These are phyloP conservation scores for Pythium aquatile DNA, from an alignment of 352 stramenopile genomes.

Conservation along the genomic window DNA sequence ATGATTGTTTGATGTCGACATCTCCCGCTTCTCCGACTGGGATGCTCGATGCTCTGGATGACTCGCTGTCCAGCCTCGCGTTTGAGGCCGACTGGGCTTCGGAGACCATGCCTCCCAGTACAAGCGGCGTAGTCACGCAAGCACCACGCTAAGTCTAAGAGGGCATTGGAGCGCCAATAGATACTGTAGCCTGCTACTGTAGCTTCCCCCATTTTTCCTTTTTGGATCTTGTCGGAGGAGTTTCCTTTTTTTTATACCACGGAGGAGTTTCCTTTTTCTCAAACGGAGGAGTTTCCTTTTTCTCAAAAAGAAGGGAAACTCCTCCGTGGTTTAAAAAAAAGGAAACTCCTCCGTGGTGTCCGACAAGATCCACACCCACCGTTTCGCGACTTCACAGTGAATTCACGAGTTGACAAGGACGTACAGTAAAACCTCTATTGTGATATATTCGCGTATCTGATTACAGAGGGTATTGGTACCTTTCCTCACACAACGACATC, in stretches of 20 bases:
- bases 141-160: background rate
- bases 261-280: too few relatives aligned
- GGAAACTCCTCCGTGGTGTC: background rate
- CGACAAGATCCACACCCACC: background rate
- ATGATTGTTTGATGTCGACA: conserved; percentile 13
- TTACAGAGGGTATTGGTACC: background rate
- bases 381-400: background rate
- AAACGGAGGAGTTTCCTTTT: too few relatives aligned
- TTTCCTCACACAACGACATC: background rate
- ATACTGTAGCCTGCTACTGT: background rate
- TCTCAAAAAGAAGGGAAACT: too few relatives aligned
- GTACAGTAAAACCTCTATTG: background rate
- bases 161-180: background rate
- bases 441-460: background rate
- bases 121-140: background rate
- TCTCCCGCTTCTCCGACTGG: conserved; percentile 19
- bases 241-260: background rate
- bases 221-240: background rate
- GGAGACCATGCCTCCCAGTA: conserved; percentile 20
- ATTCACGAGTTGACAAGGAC: too few relatives aligned
- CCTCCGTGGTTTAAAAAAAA: background rate
- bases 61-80: conserved; percentile 64
- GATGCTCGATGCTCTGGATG: conserved; percentile 19
- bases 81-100: conserved; percentile 80
- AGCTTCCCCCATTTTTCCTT: background rate